Conservation (phyloP, 805 yeast genomes). For the Kockiozyma suomiensis region DNA sequence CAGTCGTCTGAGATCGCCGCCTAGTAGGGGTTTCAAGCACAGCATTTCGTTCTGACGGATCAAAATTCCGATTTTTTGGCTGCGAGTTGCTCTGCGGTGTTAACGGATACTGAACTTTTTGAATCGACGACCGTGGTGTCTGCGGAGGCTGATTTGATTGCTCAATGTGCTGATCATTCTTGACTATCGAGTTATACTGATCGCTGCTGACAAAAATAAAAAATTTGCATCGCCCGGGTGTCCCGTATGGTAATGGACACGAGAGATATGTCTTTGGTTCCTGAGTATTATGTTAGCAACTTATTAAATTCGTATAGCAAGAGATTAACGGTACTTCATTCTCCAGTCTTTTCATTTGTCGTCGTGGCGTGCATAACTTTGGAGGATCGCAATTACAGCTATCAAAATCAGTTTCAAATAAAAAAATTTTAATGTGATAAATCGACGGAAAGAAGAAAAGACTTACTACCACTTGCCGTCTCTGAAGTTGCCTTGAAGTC, state of each 20-base stretch:
- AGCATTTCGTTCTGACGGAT: too few species aligned
- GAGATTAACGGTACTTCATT: not conserved
- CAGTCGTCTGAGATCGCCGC: too few species aligned
- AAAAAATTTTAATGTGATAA: too few species aligned
- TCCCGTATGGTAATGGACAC: not conserved
- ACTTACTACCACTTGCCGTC: not conserved
- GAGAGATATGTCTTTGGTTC: not conserved
- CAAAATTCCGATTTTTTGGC: too few species aligned
- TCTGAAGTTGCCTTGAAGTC: too few species aligned
- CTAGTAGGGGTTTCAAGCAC: too few species aligned
- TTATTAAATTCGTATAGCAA: not conserved
- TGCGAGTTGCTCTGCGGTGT: not conserved
- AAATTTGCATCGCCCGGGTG: not conserved
- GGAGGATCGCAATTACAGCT: not conserved
- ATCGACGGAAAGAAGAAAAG: too few species aligned
- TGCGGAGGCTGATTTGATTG: too few species aligned
- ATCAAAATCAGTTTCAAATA: not conserved
- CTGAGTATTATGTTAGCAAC: not conserved
- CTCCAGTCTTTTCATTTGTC: not conserved
- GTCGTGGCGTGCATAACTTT: not conserved
- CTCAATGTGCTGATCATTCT: too few species aligned
- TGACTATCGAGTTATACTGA: not conserved
- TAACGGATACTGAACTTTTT: not conserved
- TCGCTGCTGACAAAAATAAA: not conserved
- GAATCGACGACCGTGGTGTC: not conserved